These are phyloP conservation scores for Persicaria tinctoria DNA, from an alignment of 148 eudicot genomes.

Conservation along the genomic window DNA sequence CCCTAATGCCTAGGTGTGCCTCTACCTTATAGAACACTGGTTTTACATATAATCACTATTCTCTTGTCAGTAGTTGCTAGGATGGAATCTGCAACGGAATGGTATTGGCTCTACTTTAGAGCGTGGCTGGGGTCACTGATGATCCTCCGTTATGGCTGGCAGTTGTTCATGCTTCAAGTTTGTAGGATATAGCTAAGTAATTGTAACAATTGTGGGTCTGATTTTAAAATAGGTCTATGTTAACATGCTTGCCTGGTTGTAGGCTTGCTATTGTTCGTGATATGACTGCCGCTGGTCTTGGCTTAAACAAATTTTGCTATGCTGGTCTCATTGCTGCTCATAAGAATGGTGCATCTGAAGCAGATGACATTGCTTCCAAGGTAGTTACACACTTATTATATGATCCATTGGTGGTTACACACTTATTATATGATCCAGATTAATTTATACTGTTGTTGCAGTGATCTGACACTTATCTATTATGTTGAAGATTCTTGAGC, in stretches of 20 bases:
- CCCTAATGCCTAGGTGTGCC: no score
- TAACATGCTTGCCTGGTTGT: slow-evolving; percentile 1
- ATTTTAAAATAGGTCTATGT: not conserved
- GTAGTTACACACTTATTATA: slow-evolving; percentile 27
- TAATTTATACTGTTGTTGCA: not conserved
- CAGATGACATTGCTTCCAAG: slow-evolving; percentile 55
- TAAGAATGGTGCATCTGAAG: slow-evolving; percentile 46
- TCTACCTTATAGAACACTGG: no score
- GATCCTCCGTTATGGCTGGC: not conserved
- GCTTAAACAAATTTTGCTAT: slow-evolving; percentile 88
- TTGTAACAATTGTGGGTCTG: not conserved
- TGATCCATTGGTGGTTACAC: slow-evolving; percentile 27
- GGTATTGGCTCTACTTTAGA: not conserved
- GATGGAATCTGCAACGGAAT: not conserved
- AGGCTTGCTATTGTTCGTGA: slow-evolving; percentile 92
- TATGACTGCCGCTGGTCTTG: slow-evolving; percentile 98
- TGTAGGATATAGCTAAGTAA: not conserved
- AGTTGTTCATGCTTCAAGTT: not conserved
- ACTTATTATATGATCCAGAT: not conserved
- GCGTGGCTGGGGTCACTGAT: no score
- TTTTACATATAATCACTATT: not conserved
- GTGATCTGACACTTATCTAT: slow-evolving; percentile 7
- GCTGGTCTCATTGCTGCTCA: slow-evolving; percentile 91
- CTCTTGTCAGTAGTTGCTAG: not conserved
- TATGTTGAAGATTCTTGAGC: slow-evolving; percentile 67